phyloP scores from a whole-genome alignment of 169 alveolate species.

The Eimeria tenella region DNA sequence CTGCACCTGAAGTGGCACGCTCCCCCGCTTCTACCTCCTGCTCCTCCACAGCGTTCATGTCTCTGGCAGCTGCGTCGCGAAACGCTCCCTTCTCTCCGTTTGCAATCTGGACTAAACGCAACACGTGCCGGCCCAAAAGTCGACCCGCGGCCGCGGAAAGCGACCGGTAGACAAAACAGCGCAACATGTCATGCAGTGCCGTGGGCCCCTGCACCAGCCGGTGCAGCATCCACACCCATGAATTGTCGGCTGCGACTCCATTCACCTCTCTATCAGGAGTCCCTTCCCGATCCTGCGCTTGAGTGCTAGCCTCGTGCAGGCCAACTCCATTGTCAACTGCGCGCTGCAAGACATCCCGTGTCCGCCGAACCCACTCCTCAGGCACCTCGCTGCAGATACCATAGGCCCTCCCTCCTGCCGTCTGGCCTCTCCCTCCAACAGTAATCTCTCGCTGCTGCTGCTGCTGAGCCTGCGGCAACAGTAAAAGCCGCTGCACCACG shows the following conservation, averaged over 20 bases:
- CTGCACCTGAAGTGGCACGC: not conserved
- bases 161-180: slow-evolving; percentile 74
- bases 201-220: slow-evolving; percentile 62
- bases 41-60: not conserved
- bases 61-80: not conserved
- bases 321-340: not conserved
- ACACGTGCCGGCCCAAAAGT: slow-evolving; percentile 12
- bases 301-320: not conserved
- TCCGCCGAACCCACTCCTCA: not conserved
- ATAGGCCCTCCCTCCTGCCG: not conserved
- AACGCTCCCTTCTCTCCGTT: not conserved
- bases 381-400: not conserved
- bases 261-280: not conserved
- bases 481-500: slow-evolving; percentile 45
- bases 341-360: not conserved
- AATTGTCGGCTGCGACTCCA: not conserved
- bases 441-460: not conserved
- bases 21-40: not conserved
- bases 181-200: slow-evolving; percentile 42
- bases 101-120: slow-evolving; percentile 13
- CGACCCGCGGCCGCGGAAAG: slow-evolving; percentile 60
- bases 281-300: not conserved
- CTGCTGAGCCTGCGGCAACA: slow-evolving; percentile 43
- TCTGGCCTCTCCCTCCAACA: not conserved
- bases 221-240: slow-evolving; percentile 52